A percentile compares a stretch with the other conserved stretches of the same genome.
These are phyloP conservation scores for Aspergillus aculeatinus DNA, from an alignment of 2,329 filamentous ascomycete genomes.

Conservation along the genomic window DNA sequence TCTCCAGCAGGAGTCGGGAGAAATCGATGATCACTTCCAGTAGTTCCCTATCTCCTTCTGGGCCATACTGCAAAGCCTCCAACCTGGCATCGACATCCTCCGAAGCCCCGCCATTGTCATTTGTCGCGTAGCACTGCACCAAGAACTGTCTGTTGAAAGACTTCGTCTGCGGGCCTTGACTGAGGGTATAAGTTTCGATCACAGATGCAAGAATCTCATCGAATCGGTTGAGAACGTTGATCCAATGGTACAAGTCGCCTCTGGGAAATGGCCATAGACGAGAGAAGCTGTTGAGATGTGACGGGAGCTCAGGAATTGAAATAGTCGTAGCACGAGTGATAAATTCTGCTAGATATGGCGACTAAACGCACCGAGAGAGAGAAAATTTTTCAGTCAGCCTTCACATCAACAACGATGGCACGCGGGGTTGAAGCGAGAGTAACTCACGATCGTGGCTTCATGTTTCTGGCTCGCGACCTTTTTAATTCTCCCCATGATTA, in stretches of 20 bases:
- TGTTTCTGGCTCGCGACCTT: conserved; percentile 53
- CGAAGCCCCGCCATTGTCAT: conserved; percentile 58
- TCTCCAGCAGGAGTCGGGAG: conserved; percentile 82
- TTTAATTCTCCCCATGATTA: conserved; percentile 54
- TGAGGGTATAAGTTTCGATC: conserved; percentile 75
- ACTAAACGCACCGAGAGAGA: conserved; percentile 53
- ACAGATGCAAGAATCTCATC: conserved; percentile 83
- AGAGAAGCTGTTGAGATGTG: conserved; percentile 76
- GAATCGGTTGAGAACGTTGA: conserved; percentile 87
- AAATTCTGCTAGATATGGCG: conserved; percentile 81
- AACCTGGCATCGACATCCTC: conserved; percentile 57
- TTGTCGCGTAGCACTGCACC: conserved; percentile 52
- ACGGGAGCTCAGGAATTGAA: conserved; percentile 73
- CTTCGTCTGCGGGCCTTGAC: conserved; percentile 74
- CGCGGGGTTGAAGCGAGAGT: conserved; percentile 9
- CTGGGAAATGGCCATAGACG: conserved; percentile 91
- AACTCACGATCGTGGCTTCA: conserved; percentile 52
- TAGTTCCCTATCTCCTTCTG: conserved; percentile 77
- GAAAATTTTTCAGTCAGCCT: conserved; percentile 26
- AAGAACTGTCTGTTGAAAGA: conserved; percentile 60
- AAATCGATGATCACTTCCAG: conserved; percentile 80
- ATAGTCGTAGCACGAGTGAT: conserved; percentile 63
- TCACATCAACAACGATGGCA: conserved; percentile 4
- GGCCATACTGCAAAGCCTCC: conserved; percentile 60
- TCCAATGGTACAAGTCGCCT: conserved; percentile 98